Percentiles rank a stretch among this genome's conserved stretches.
Evolutionary conservation across 257 asterid species (phyloP).

Genomic region (Nicotiana tabacum): DNA sequence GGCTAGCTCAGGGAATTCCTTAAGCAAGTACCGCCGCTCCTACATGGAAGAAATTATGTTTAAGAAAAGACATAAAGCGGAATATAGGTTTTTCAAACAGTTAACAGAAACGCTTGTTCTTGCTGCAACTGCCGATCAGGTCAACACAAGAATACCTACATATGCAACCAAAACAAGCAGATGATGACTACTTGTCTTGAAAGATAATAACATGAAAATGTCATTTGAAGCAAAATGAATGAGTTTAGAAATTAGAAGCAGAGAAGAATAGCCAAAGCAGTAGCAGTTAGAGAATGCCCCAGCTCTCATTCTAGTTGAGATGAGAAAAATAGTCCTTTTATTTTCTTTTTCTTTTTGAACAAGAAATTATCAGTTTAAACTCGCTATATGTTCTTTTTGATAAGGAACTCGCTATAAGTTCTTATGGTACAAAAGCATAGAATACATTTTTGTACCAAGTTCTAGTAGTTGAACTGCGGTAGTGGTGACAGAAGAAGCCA

Average conservation of each 20-base stretch:
- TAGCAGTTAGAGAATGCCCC: background rate
- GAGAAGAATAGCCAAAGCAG: background rate
- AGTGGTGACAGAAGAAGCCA: background rate
- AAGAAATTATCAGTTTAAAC: background rate
- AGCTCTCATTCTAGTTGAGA: background rate
- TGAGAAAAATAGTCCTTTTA: background rate
- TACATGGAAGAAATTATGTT: constrained; percentile 17
- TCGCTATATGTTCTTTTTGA: background rate
- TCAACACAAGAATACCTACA: background rate
- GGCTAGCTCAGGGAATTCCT: constrained; percentile 80
- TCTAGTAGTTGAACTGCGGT: background rate
- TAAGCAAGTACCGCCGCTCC: constrained; percentile 84
- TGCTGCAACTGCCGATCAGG: background rate
- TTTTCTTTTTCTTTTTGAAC: background rate
- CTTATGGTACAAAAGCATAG: background rate
- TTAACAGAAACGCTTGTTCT: background rate
- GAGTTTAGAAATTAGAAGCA: background rate
- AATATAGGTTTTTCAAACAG: background rate
- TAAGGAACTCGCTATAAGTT: background rate
- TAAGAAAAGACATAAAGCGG: background rate
- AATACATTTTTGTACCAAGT: background rate
- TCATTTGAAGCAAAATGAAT: background rate
- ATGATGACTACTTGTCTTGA: background rate
- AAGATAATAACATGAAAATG: background rate
- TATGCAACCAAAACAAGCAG: background rate